phyloP scores from a whole-genome alignment of 2,329 filamentous ascomycete genomes.

The Fusarium falciforme region DNA sequence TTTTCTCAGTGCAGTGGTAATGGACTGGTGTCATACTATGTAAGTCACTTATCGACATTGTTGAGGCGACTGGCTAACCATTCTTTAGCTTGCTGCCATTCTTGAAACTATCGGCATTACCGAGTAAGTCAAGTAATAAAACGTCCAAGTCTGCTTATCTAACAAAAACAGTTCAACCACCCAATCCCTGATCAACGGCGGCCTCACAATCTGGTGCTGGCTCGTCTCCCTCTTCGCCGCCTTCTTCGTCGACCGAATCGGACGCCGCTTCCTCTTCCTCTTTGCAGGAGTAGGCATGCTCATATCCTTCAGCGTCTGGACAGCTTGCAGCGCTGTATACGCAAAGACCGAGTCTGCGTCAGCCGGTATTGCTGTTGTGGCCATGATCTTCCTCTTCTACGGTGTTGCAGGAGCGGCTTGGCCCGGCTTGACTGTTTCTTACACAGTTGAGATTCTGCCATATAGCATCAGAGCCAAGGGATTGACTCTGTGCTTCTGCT shows the following conservation, averaged over 20 bases:
- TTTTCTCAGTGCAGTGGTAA: constrained; percentile 41
- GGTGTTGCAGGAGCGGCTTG: constrained; percentile 38
- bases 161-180: constrained; percentile 26
- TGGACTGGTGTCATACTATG: constrained; percentile 40
- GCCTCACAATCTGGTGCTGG: constrained; percentile 41
- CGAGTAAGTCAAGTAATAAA: constrained; percentile 1
- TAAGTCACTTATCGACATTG: background rate
- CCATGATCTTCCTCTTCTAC: constrained; percentile 44
- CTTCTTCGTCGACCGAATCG: constrained; percentile 41
- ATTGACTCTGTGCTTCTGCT: constrained; percentile 39
- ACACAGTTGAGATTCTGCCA: constrained; percentile 39
- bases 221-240: constrained; percentile 37
- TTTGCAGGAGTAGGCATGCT: constrained; percentile 40
- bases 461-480: constrained; percentile 43
- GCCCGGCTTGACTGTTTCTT: constrained; percentile 40
- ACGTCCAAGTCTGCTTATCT: fast-evolving
- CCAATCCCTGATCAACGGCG: constrained; percentile 41
- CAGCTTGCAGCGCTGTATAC: constrained; percentile 39
- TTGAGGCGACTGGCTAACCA: background rate
- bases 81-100: constrained; percentile 30
- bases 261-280: constrained; percentile 37
- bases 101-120: constrained; percentile 39
- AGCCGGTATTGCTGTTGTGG: constrained; percentile 37
- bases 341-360: constrained; percentile 32
- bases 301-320: constrained; percentile 39